Evolutionary conservation across 23 red algal species (phyloP), one percentile per base, ranked within the genome.

Genomic region (Gracilariopsis chorda): DNA sequence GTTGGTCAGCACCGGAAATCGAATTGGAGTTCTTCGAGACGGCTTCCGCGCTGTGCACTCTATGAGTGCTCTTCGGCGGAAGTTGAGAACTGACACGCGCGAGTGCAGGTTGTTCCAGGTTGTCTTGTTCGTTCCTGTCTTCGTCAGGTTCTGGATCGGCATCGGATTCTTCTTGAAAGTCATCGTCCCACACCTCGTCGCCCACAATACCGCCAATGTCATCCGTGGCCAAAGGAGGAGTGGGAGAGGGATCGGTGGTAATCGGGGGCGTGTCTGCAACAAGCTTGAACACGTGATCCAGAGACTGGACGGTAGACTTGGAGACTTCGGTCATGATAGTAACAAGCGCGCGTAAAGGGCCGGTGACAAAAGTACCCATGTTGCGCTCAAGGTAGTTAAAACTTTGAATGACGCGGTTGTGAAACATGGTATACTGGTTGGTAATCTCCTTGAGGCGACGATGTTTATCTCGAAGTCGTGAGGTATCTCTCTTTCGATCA

Each of bases 341-440:
- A 35, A 94, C 80, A 33, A 86, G 51, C 13, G 80, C 45, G 81
- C 91, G 79, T 48, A 94, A 52, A 1, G 91, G 80, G 24, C 57
- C 68, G 61, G 75, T 80, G 11, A 94, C 82, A 78, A 94, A 86
- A 6, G 79, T 56, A 40, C 78, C 91, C 70, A 86, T 70, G 53
- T 86, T 86, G 42, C 91, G 60, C 20, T 94, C 91, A 35, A 94
- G 68, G 72, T 86, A 86, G 59, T 79, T 86, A 45, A 94, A 94
- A 37, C 91, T 59, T 52, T 94, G 80, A 41, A 84, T 78, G 73
- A 94, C 91, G 11, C 69, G 44, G 81, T 86, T 80, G 32, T 86
- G 64, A 51, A 94, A 94, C 70, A 86, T 84, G 36, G 72, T 73
- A 34, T 86, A 94, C 12, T 73, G 80, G 57, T 86, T 67, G 71